Base-by-base conservation (phyloP, 116 monocot genomes). In the Phalaenopsis hybrid region DNA sequence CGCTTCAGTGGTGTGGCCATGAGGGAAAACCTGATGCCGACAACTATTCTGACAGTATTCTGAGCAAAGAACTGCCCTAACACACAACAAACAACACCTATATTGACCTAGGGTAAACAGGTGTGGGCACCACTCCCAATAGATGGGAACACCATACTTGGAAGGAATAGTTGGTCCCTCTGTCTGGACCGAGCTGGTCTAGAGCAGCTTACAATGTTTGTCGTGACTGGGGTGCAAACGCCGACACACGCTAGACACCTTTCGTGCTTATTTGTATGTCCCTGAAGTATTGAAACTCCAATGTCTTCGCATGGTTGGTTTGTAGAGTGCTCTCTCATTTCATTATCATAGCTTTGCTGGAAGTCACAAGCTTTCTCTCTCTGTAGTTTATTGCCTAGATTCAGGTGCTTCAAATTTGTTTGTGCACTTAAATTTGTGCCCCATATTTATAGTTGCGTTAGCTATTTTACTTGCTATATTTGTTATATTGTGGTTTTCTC, bases 381-480 rank as follows among this genome's bases (percentile, higher is more conserved):
- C 41, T 72, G 11, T 25, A 5, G 37, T 72, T 72, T 72, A 72
- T 6, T 72, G 15, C 13, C 37, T 16, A 41, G 16, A 34, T 72
- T 72, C 15, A 41, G 17, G 15, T 41, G 34, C 72, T 41, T 72
- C 72, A 72, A 67, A 67, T 28, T 41, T 72, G 34, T 12, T 15
- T 41, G 72, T 0, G 13, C 37, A 41, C 16, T 37, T 72, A 72
- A 4, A 33, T 72, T 72, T 72, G 37, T 17, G 11, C 72, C 33
- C 37, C 37, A 37, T 34, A 72, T 15, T 33, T 41, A 72, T 37
- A 37, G 5, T 72, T 69, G 13, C 13, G 72, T 37, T 16, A 15
- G 33, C 41, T 15, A 72, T 72, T 72, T 72, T 15, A 33, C 6
- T 72, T 37, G 72, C 67, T 67, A 67, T 72, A 72, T 72, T 72